Evolutionary conservation across 495 filamentous ascomycete species (phyloP), one percentile per base, ranked within the genome.

Genomic region (Sordaria brevicollis): DNA sequence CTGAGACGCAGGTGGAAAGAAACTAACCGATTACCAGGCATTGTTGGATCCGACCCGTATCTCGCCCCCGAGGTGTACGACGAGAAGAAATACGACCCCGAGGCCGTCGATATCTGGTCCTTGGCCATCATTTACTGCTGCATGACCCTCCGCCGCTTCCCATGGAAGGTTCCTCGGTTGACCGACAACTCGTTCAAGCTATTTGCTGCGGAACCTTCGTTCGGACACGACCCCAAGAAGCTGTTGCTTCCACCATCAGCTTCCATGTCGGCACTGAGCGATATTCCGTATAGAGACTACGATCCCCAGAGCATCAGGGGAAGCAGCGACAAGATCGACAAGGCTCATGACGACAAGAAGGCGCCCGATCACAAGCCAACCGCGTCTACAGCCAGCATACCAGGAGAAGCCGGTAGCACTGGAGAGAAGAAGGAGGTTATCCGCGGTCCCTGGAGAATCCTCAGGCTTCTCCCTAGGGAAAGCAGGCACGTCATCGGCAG

Each of bases 101-200:
- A 92, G 73, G 92, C 93, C 17, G 91, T 93, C 11, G 95, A 99
- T 84, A 91, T 99, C 72, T 99, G 95, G 95, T 99, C 95, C 25
- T 84, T 99, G 43, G 95, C 95, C 31, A 98, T 99, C 76, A 97
- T 99, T 69, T 98, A 95, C 81, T 97, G 95, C 78, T 99, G 95
- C 83, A 99, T 99, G 95, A 94, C 93, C 29, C 86, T 99, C 36
- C 86, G 95, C 38, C 86, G 96, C 17, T 99, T 98, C 77, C 95
- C 96, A 0, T 99, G 95, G 95, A 99, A 99, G 82, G 89, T 93
- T 37, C 95, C 95, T 21, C 89, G 94, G 36, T 82, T 94, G 74
- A 91, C 90, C 11, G 95, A 99, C 80, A 97, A 94, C 77, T 97
- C 94, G 0, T 99, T 92, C 81, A 92, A 92, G 71, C 87, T 98